Evolutionary conservation across 176 grass and related monocot genomes (phyloP), one percentile per base, ranked within the genome.

Genomic region (Guadua angustifolia): DNA sequence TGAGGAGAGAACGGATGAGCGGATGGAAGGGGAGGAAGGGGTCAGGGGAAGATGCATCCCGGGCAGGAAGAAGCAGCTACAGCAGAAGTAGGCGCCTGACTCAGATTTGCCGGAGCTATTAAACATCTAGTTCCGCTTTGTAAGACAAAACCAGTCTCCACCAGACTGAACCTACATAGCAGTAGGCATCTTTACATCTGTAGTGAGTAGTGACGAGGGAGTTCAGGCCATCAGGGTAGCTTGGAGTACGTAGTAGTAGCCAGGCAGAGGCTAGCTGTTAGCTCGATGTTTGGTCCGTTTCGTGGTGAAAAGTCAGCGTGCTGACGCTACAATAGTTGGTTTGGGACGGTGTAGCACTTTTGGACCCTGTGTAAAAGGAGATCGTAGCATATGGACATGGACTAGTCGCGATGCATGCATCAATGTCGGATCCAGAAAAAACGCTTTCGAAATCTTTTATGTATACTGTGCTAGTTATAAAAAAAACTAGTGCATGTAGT

Each of bases 11-110:
- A 6, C 16, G 80, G 76, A 90, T 2, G 86, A 88, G 62, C 59
- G 69, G 56, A 85, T 79, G 13, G 79, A 66, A 21, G 84, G 40
- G 38, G 91, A 66, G 56, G 85, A 45, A 49, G 93, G 86, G 25
- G 79, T 91, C 56, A 89, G 81, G 56, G 93, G 91, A 5, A 84
- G 94, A 79, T 99, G 97, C 86, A 96, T 99, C 49, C 97, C 93
- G 17, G 84, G 83, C 19, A 90, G 83, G 91, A 84, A 90, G 82
- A 84, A 79, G 82, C 81, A 67, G 83, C 75, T 63, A 11, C 59
- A 65, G 36, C 51, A 32, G 2, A 84, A 84, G 45, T 53, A 74
- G 60, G 40, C 25, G 5, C 19, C 40, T 21, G 9, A 16, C 3
- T 38, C 50, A 69, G 50, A 80, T 60, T 1, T 38, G 65, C 72